A percentile compares a stretch with the other conserved stretches of the same genome.
Evolutionary conservation across 441 rosid genomes (phyloP).

Genomic region (Omphalea diandra): DNA sequence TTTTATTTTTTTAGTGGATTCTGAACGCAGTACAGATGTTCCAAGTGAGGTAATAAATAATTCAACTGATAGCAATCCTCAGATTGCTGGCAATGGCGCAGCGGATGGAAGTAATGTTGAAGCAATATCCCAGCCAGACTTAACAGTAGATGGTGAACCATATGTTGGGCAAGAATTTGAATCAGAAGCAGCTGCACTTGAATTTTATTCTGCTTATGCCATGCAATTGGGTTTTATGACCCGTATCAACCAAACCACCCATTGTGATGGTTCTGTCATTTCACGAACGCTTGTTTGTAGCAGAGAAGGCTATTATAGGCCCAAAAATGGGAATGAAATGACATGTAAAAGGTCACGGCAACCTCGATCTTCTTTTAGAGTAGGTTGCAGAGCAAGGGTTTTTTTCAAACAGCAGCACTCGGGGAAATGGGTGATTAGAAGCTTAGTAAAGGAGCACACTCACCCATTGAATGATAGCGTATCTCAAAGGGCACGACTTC

Average conservation of each 20-base stretch:
- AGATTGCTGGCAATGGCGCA: neutral
- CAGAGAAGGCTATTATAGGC: slow-evolving; percentile 25
- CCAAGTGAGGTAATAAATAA: neutral
- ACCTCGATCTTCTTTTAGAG: slow-evolving; percentile 21
- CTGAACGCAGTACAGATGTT: neutral
- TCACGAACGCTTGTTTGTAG: slow-evolving; percentile 28
- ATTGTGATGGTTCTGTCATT: slow-evolving; percentile 21
- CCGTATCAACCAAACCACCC: slow-evolving; percentile 23
- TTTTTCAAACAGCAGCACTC: slow-evolving; percentile 20
- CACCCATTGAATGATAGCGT: slow-evolving; percentile 12
- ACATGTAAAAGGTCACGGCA: neutral
- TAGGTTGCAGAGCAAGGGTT: slow-evolving; percentile 28
- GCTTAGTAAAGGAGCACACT: slow-evolving; percentile 29
- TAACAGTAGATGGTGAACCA: slow-evolving; percentile 22
- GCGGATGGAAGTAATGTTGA: neutral
- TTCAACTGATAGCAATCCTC: neutral
- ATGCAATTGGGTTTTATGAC: slow-evolving; percentile 27
- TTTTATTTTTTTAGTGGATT: slow-evolving; percentile 2
- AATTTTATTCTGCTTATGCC: slow-evolving; percentile 24
- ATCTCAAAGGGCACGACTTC: neutral
- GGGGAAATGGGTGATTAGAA: slow-evolving; percentile 22
- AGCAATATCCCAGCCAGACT: neutral
- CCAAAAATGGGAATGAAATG: slow-evolving; percentile 13
- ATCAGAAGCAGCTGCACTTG: slow-evolving; percentile 26
- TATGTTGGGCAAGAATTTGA: slow-evolving; percentile 28